Base-by-base conservation (phyloP, 2,329 filamentous ascomycete genomes). In the Hypoxylon sp. region DNA sequence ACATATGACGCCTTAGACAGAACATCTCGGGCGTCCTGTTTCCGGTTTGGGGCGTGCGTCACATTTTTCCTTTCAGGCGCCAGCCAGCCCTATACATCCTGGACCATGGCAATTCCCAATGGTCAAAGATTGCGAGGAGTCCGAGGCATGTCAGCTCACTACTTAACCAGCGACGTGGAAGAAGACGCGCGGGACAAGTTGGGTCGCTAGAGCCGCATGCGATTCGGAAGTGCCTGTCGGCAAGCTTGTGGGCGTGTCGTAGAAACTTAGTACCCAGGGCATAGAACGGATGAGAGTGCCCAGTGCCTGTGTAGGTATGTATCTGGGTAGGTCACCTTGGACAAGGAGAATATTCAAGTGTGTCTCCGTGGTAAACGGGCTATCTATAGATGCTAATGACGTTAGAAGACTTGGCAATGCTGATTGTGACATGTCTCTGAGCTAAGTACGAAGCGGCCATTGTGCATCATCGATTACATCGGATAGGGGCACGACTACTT, bases 61-160 rank as follows among this genome's bases (percentile, higher is more conserved):
- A 46, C 56, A 65, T 62, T 61, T 34, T 34, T 50, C 32, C 57
- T 59, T 62, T 62, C 58, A 62, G 58, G 58, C 62, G 50, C 58
- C 50, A 62, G 37, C 53, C n/a, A 37, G 30, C 41, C 37, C 44
- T 46, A 39, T n/a, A n/a, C 43, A 59, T 48, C n/a, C 53, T 28
- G 20, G 48, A 15, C 13, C 44, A 50, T 34, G 17, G 30, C 11
- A 8, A 37, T 17, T 41, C 17, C 37, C 41, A 43, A 44, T 17
- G 49, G 47, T 17, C 19, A 1, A 39, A 41, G 15, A 8, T 41
- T 19, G 37, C 17, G n/a, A 41, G n/a, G n/a, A n/a, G n/a, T n/a
- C n/a, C n/a, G n/a, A n/a, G n/a, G n/a, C n/a, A n/a, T n/a, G n/a
- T n/a, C n/a, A n/a, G n/a, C n/a, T n/a, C n/a, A n/a, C n/a, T n/a